Evolutionary conservation across 2,329 filamentous ascomycete genomes (phyloP).

Genomic region (Davidsoniella eucalypti): DNA sequence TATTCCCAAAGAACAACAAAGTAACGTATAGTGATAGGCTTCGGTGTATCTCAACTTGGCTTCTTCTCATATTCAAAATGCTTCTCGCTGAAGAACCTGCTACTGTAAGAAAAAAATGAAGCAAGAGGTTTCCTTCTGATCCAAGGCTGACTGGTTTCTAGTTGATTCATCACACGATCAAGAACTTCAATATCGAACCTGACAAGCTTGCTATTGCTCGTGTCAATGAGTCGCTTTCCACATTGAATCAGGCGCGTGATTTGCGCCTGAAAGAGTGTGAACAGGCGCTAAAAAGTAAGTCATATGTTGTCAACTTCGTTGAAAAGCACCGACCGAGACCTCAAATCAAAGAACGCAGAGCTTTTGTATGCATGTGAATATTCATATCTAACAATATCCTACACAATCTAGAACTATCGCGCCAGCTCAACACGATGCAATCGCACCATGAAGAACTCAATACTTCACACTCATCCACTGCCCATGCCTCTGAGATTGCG

Average conservation of each 20-base stretch:
- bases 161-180: constrained; percentile 82
- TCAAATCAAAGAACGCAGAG: too few species aligned
- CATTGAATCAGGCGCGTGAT: constrained; percentile 70
- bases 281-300: constrained; percentile 41
- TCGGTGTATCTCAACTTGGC: too few species aligned
- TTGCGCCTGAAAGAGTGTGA: constrained; percentile 58
- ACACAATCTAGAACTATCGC: constrained; percentile 39
- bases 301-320: too few species aligned
- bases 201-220: constrained; percentile 74
- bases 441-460: constrained; percentile 65
- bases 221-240: constrained; percentile 66
- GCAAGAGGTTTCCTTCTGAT: not conserved
- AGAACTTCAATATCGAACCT: constrained; percentile 86
- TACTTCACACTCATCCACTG: constrained; percentile 55
- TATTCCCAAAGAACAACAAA: not conserved
- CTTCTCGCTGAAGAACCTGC: constrained; percentile 88
- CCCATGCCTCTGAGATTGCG: constrained; percentile 71
- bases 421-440: constrained; percentile 57
- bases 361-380: not conserved
- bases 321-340: too few species aligned
- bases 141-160: constrained; percentile 21
- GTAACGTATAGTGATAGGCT: not conserved
- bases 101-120: constrained; percentile 38
- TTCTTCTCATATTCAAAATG: constrained; percentile 39
- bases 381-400: not conserved